These are phyloP conservation scores for Suhomyces terraborum DNA, from an alignment of 1,139 yeast genomes.

Conservation along the genomic window DNA sequence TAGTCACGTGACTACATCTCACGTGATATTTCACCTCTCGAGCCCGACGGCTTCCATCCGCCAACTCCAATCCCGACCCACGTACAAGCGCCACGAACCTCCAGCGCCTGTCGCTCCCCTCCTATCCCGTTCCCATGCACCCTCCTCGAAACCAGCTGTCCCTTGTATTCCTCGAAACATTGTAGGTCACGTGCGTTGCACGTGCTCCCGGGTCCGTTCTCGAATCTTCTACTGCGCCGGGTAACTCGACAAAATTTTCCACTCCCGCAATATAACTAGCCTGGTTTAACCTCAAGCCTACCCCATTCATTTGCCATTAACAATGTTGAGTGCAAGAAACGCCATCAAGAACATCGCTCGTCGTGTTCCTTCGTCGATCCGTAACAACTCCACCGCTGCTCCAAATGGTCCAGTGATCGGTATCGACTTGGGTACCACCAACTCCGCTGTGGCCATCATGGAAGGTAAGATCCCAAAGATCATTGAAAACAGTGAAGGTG, in stretches of 20 bases:
- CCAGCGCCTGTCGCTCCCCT: background rate
- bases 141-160: no score
- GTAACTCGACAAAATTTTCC: slow-evolving; percentile 21
- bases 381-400: slow-evolving; percentile 55
- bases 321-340: slow-evolving; percentile 51
- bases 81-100: no score
- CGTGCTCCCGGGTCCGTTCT: slow-evolving; percentile 11
- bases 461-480: slow-evolving; percentile 96
- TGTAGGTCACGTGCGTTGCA: background rate
- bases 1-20: background rate
- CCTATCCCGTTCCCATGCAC: background rate
- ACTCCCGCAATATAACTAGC: slow-evolving; percentile 14
- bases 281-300: background rate
- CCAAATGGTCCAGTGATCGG: slow-evolving; percentile 87
- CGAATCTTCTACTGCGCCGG: slow-evolving; percentile 17
- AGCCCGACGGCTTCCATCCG: no score
- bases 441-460: slow-evolving; percentile 98
- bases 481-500: slow-evolving; percentile 97
- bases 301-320: slow-evolving; percentile 10
- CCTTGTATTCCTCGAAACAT: no score
- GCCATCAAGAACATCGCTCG: slow-evolving; percentile 44
- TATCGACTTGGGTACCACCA: slow-evolving; percentile 98
- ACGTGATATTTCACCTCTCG: background rate
- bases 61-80: no score
- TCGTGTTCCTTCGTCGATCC: slow-evolving; percentile 46